Evolutionary conservation across 192 early-diverging fungal genomes (phyloP), one percentile per base, ranked within the genome.

Genomic region (Coemansia asiatica): DNA sequence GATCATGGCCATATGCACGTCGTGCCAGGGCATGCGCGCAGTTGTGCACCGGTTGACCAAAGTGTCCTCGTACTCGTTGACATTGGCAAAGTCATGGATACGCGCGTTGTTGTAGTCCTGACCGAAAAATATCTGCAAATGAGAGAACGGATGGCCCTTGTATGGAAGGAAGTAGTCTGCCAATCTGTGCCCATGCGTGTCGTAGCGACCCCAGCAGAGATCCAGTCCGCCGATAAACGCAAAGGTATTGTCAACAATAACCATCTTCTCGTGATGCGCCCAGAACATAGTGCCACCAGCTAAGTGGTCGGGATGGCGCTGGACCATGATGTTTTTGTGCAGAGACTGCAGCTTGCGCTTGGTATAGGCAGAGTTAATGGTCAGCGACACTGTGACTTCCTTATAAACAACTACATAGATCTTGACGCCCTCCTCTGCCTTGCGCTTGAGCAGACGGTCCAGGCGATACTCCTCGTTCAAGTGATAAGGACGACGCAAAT

Each of bases 1-100:
- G 6, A 91, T 81, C 68, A 94, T 85, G 49, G 85, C 90, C 66
- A 92, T 84, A 16, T 88, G 87, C 28, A 94, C 82, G 56, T 94
- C 93, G 71, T 94, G 93, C 93, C 93, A 94, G 21, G 93, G 92
- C 93, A 93, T 92, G 63, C 92, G 86, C 13, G 89, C 72, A 15
- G 78, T 76, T 31, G 67, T 72, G 61, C 77, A 68, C 23, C 86
- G 79, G 51, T 83, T 69, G 19, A 88, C 83, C 40, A 85, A 60
- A 23, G 77, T 80, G 35, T 79, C 72, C 55, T 74, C 71, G 55
- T 74, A 75, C 56, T 83, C 75, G 67, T 84, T 81, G 44, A 89
- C 79, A 57, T 84, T 75, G 64, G 64, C 62, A 74, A 89, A 89
- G 75, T 96, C 94, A 58, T 90, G 87, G 64, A 93, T 86, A 22